Percentiles rank a stretch among this genome's conserved stretches.
phyloP scores from a whole-genome alignment of 2,329 filamentous ascomycete genomes.

The Metarhizium brunneum region DNA sequence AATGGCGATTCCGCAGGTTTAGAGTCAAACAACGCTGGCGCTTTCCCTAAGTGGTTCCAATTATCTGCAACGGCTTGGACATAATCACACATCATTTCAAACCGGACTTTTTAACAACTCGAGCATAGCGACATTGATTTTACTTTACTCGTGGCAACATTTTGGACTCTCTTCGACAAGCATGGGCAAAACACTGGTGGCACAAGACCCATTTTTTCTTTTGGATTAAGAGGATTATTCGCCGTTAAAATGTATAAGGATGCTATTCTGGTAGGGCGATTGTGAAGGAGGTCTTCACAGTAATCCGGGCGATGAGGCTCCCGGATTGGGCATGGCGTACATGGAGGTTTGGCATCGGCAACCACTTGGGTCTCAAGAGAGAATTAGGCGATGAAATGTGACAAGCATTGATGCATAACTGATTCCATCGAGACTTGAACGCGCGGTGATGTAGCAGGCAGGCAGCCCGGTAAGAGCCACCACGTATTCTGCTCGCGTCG shows the following conservation, averaged over 20 bases:
- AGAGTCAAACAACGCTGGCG: conserved; percentile 5
- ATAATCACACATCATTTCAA: neutral
- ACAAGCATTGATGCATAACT: neutral
- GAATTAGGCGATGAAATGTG: neutral
- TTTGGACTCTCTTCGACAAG: neutral
- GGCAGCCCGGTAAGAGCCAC: too few species aligned
- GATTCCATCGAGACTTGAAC: neutral
- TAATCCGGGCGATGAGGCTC: neutral
- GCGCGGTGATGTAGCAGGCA: neutral
- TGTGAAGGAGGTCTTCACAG: too few species aligned
- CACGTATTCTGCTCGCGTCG: too few species aligned
- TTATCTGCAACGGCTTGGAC: neutral
- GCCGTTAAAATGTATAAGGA: too few species aligned
- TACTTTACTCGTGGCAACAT: neutral
- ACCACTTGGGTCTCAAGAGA: neutral
- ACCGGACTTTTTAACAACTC: neutral
- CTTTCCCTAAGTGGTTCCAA: neutral
- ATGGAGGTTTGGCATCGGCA: neutral
- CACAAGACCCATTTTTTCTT: neutral
- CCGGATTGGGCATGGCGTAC: neutral
- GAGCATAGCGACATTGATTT: neutral
- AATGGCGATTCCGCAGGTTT: conserved; percentile 5
- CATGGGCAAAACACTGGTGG: neutral
- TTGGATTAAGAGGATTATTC: neutral
- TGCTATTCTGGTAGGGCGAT: too few species aligned